Percentiles rank a stretch among this genome's conserved stretches.
Evolutionary conservation across 78 protist species (phyloP).

Genomic region (Mantamonas sphyraenae): DNA sequence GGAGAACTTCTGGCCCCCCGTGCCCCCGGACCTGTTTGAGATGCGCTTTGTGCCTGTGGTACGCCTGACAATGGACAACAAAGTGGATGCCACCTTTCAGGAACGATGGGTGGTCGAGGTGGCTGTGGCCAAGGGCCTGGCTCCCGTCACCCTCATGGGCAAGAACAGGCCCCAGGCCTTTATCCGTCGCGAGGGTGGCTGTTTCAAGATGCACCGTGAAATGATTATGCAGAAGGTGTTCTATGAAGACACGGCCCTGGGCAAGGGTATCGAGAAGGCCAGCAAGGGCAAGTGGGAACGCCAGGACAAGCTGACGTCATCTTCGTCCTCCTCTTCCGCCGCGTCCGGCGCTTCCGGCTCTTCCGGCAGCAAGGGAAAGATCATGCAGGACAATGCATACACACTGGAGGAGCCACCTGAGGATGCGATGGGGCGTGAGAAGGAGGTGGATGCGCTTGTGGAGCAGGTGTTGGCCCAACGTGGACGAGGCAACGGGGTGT

Average conservation of each 20-base stretch:
- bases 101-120: conserved; percentile 23
- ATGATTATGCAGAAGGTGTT: too few relatives aligned
- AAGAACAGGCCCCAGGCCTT: not conserved
- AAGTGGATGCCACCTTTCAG: too few relatives aligned
- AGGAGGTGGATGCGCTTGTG: not conserved
- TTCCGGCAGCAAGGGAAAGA: not conserved
- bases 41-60: conserved; percentile 17
- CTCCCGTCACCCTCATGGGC: conserved; percentile 11
- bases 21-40: conserved; percentile 1
- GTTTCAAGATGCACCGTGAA: not conserved
- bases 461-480: not conserved
- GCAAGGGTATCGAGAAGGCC: too few relatives aligned
- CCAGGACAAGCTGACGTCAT: not conserved
- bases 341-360: not conserved
- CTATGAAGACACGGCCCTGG: too few relatives aligned
- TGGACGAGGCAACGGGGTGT: not conserved
- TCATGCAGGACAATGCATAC: not conserved
- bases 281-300: too few relatives aligned
- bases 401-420: not conserved
- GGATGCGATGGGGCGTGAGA: not conserved
- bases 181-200: not conserved
- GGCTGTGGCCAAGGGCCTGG: not conserved
- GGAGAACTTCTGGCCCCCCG: not conserved
- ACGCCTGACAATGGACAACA: not conserved
- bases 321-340: not conserved